A percentile compares a stretch with the other conserved stretches of the same genome.
Conservation (phyloP, 2,329 filamentous ascomycete species). For the Apiospora marii region DNA sequence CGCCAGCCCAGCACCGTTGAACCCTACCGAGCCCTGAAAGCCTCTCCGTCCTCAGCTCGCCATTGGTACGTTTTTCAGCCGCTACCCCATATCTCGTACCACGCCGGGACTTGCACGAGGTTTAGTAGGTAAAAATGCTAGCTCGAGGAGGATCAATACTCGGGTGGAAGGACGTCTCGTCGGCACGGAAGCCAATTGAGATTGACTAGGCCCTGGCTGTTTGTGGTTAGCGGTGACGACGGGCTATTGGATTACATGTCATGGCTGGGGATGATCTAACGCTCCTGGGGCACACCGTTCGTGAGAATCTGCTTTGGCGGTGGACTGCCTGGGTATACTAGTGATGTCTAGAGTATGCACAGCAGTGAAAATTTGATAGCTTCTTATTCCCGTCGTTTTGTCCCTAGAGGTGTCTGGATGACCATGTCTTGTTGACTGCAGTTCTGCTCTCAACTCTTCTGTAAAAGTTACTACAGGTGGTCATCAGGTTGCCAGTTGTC, state of each 20-base stretch:
- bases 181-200: background rate
- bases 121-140: background rate
- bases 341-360: background rate
- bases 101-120: background rate
- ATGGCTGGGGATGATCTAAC: background rate
- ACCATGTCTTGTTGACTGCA: background rate
- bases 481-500: background rate
- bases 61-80: background rate
- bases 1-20: background rate
- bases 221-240: background rate
- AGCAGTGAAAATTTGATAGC: background rate
- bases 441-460: background rate
- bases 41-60: background rate
- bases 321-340: background rate
- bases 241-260: background rate
- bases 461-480: background rate
- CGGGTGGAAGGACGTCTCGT: constrained; percentile 18
- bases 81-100: constrained; percentile 3
- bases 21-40: background rate
- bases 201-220: constrained; percentile 1
- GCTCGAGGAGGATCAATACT: constrained; percentile 11
- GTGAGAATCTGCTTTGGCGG: background rate
- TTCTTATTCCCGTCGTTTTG: background rate
- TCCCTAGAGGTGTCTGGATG: background rate
- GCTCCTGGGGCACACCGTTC: background rate